Evolutionary conservation across 176 grass and related monocot genomes (phyloP), one percentile per base, ranked within the genome.

Genomic region (Aegilops speltoides): DNA sequence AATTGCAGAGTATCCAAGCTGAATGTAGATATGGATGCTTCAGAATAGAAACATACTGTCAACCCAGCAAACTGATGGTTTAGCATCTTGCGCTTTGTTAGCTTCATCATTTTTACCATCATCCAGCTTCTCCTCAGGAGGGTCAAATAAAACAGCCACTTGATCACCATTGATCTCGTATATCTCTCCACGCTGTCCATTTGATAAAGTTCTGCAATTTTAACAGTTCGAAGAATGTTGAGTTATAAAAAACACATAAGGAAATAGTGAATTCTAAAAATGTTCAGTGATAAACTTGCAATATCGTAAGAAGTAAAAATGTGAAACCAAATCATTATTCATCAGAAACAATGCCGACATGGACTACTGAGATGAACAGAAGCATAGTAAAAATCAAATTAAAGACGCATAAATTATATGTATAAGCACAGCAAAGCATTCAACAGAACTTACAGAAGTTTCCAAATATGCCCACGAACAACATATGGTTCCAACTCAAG

Each of bases 71-170:
- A 94, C 64, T 31, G 82, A 85, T 84, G 89, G 63, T 79, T 79
- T 91, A 83, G 86, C 43, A 89, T 89, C 59, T 70, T 89, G 63
- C 77, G 85, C 90, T 41, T 83, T 78, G 33, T 66, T 76, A 87
- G 57, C 75, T 77, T 86, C 84, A 82, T 78, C 83, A 43, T 81
- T 82, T 77, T 85, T 69, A 91, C 34, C 73, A 62, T 89, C 86
- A 87, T 52, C 82, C 68, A 78, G 60, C 70, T 95, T 93, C 33
- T 89, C 82, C 24, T 80, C 86, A 81, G 60, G 33, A 83, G 73
- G 89, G 64, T 98, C 91, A 91, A 98, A 91, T 94, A 96, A 90
- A 79, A 98, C 90, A 82, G 97, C 92, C 38, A 94, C 94, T 86
- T 98, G 90, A 75, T 96, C 88, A 0, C 94, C 97, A 85, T 85